Percentiles rank a stretch among this genome's conserved stretches.
Conservation (phyloP, 1,139 yeast species). For the Taphrina betulina region DNA sequence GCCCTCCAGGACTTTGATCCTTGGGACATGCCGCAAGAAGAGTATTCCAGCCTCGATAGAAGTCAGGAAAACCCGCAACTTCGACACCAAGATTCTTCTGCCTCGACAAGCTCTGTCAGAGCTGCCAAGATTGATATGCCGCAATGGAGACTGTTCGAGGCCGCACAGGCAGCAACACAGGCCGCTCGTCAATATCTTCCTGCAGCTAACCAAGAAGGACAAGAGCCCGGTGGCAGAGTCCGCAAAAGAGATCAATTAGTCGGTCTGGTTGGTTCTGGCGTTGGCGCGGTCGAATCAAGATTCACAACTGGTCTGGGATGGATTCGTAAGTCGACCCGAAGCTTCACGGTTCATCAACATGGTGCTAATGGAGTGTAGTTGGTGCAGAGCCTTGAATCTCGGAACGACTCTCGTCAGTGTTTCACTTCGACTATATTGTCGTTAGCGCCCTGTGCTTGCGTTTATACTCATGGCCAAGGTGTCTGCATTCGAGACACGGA, state of each 20-base stretch:
- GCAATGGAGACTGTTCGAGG: conserved; percentile 21
- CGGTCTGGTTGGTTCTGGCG: conserved; percentile 29
- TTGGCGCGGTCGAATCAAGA: conserved; percentile 25
- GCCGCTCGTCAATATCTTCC: conserved; percentile 11
- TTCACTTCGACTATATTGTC: no score
- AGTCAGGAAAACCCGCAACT: no score
- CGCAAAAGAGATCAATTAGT: conserved; percentile 27
- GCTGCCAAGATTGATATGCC: conserved; percentile 23
- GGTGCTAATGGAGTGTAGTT: background rate
- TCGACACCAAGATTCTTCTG: background rate
- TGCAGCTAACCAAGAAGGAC: background rate
- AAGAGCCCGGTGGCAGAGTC: conserved; percentile 2
- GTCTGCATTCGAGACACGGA: no score
- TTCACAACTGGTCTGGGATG: conserved; percentile 29
- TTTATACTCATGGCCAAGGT: no score
- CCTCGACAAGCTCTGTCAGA: background rate
- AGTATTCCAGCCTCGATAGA: no score
- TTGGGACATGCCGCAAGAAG: no score
- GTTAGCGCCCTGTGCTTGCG: no score
- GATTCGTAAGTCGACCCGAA: conserved; percentile 8
- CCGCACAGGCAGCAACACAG: conserved; percentile 28
- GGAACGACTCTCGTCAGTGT: no score
- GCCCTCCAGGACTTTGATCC: background rate
- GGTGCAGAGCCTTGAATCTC: no score
- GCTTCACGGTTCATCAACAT: no score